Evolutionary conservation across 495 filamentous ascomycete genomes (phyloP), one percentile per base, ranked within the genome.

Genomic region (Aspergillus carlsbadensis): DNA sequence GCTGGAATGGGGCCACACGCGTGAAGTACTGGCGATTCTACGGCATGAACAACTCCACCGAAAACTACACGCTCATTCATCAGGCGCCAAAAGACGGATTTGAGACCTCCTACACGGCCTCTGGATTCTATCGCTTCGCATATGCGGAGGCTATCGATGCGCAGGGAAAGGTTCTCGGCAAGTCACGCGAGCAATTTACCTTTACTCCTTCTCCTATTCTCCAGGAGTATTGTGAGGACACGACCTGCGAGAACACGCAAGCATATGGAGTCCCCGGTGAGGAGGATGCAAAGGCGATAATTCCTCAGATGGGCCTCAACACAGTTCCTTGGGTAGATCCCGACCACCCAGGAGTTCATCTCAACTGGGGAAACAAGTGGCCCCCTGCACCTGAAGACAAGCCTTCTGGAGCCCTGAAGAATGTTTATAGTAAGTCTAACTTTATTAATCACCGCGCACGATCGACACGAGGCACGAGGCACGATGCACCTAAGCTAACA

Each of bases 1-100:
- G 74, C 62, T 79, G 76, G 76, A 79, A 79, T 48, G 76, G 76
- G 10, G 76, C 76, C 13, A 79, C 76, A 13, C 73, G 70, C 17
- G 70, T 79, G 31, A 51, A 67, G 15, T 52, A 37, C 36, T 79
- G 74, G 74, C 65, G 67, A 10, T 73, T 79, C 58, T 76, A 67
- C 60, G 75, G 74, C 36, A 53, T 72, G 5, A 55, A 52, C 43
- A 68, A 74, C 57, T 55, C 57, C 31, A 69, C 68, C 7, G 70
- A 69, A 0, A 65, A 70, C 2, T 77, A 59, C 45, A 63, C 33
- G 5, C 52, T 70, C 15, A 53, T 78, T n/a, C 57, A 64, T 36
- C 57, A 74, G 40, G 59, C 67, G 1, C 21, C 36, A 26, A 78
- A 74, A 52, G 65, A 57, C 2, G 75, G 75, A 0, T 78, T 78